A percentile compares a stretch with the other conserved stretches of the same genome.
Conservation (phyloP, 257 asterid species). For the Nicotiana otophora region DNA sequence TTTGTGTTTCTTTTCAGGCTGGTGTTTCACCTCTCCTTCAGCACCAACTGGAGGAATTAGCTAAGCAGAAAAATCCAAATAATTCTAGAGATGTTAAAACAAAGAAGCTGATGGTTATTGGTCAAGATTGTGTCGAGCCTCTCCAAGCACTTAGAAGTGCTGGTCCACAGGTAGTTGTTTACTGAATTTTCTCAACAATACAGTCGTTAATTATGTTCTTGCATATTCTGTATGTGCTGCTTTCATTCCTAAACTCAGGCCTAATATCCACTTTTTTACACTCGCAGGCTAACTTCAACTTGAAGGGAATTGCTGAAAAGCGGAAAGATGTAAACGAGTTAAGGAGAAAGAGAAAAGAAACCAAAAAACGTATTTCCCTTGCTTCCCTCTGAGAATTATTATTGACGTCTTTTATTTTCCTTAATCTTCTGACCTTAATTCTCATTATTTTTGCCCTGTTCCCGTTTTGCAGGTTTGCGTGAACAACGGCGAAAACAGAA, state of each 20-base stretch:
- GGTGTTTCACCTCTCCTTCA: slow-evolving; percentile 84
- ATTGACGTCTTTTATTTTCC: neutral
- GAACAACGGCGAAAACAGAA: slow-evolving; percentile 40
- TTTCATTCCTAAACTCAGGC: neutral
- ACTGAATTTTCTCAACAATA: neutral
- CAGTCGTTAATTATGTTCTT: neutral
- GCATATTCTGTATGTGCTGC: neutral
- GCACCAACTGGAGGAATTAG: slow-evolving; percentile 68
- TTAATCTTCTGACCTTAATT: neutral
- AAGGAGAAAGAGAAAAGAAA: slow-evolving; percentile 39
- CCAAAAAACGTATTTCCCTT: slow-evolving; percentile 32
- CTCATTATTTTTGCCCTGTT: neutral
- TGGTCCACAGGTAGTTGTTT: slow-evolving; percentile 26
- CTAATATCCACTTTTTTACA: neutral
- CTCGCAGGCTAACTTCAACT: slow-evolving; percentile 23
- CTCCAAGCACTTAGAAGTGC: slow-evolving; percentile 81
- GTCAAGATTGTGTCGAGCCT: slow-evolving; percentile 91
- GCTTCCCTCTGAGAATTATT: neutral
- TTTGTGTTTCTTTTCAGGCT: slow-evolving; percentile 42
- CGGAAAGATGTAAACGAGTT: slow-evolving; percentile 28
- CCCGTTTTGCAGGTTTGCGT: slow-evolving; percentile 26
- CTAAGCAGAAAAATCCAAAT: slow-evolving; percentile 37
- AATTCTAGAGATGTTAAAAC: slow-evolving; percentile 39
- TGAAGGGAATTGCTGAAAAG: slow-evolving; percentile 32
- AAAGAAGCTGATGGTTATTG: slow-evolving; percentile 69